Evolutionary conservation across 2,329 filamentous ascomycete species (phyloP).

Genomic region (Pestalotiopsis sp.): DNA sequence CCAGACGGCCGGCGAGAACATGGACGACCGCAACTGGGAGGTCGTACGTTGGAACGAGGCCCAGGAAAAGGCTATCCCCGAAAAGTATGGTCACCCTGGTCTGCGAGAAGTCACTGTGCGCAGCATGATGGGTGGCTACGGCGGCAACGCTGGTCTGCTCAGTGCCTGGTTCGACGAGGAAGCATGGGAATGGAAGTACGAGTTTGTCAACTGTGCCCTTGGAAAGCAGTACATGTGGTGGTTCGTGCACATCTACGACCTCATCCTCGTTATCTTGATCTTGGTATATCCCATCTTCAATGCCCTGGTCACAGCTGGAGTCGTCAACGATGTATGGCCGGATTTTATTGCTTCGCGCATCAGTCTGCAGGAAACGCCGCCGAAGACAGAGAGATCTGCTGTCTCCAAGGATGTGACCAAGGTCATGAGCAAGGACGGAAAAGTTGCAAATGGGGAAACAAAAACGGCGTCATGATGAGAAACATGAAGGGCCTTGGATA

Average conservation of each 20-base stretch:
- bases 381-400: neutral
- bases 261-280: constrained; percentile 45
- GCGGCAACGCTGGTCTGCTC: constrained; percentile 87
- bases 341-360: neutral
- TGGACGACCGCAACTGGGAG: constrained; percentile 52
- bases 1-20: constrained; percentile 50
- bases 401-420: no score
- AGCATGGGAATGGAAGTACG: constrained; percentile 77
- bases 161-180: constrained; percentile 85
- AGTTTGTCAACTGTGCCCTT: constrained; percentile 76
- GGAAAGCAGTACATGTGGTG: constrained; percentile 95
- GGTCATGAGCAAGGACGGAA: neutral
- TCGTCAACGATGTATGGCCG: constrained; percentile 15
- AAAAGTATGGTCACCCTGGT: constrained; percentile 54
- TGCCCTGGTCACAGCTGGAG: constrained; percentile 2
- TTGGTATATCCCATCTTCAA: constrained; percentile 29
- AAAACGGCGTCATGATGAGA: neutral
- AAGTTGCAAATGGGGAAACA: neutral
- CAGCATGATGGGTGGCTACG: constrained; percentile 97
- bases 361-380: no score
- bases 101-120: constrained; percentile 90
- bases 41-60: constrained; percentile 51
- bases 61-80: constrained; percentile 41
- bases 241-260: constrained; percentile 77
- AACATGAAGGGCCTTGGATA: neutral